Evolutionary conservation across 1,284 basidiomycete species (phyloP), one percentile per base, ranked within the genome.

Genomic region (Rhodotorula mucilaginosa): DNA sequence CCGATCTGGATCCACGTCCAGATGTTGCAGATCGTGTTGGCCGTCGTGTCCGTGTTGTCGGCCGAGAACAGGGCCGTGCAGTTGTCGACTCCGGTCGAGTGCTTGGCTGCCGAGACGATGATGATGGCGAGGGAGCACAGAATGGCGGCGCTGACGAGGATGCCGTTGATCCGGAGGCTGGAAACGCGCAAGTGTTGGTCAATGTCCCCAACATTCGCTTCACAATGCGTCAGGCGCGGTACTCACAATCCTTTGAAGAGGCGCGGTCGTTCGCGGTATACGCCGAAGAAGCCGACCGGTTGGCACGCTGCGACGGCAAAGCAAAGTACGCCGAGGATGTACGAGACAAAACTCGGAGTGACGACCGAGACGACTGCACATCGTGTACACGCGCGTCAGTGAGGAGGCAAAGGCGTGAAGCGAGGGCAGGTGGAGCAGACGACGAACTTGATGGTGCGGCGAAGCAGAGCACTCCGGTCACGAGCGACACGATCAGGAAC

Each of bases 1-100:
- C 93, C 93, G n/a, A 96, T 83, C 79, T 91, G 90, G 8, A 91
- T 90, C 92, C 92, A 96, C 12, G 92, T 85, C 79, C 96, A 93
- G 66, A 94, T 89, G 64, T 89, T 85, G 82, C 93, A 96, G 23
- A 96, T 83, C 85, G 87, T 60, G 88, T 81, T 13, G 86, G 88
- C 80, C 90, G 87, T 31, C 76, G 72, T 56, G 75, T 73, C 16
- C 65, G 71, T 58, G 70, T 67, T 51, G 83, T 82, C 58, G 78
- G 74, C 61, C 76, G 88, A 90, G 83, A 88, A 91, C 64, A 86
- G 82, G 6, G 79, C 78, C 71, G 89, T 81, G 80, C 93, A 97
- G 12, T 84, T 84, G 0, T 83, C 77, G 76, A 90, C 85, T 8
- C 92, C 91, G 6, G 84, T 85, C 31, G 83, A 84, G 79, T 97